A percentile compares a stretch with the other conserved stretches of the same genome.
phyloP scores from a whole-genome alignment of 2,329 filamentous ascomycete species.

The Trichoderma sp. region DNA sequence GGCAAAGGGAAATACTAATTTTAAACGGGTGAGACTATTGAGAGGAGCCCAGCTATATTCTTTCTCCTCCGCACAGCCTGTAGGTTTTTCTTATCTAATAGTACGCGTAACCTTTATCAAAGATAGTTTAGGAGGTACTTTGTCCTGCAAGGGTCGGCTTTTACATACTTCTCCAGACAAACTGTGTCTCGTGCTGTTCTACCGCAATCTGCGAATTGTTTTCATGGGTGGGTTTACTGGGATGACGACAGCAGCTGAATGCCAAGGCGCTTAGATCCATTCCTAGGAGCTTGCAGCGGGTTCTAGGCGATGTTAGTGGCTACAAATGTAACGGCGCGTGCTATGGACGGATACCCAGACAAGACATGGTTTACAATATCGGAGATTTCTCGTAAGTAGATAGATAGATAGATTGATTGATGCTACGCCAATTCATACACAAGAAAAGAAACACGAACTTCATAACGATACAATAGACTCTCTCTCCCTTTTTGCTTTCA shows the following conservation, averaged over 20 bases:
- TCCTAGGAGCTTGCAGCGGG: not conserved
- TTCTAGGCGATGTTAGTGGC: too few relatives aligned
- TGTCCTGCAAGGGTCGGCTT: not conserved
- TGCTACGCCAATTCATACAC: too few relatives aligned
- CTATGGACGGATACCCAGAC: too few relatives aligned
- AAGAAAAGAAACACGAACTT: not conserved
- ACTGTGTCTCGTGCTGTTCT: not conserved
- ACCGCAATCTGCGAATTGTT: not conserved
- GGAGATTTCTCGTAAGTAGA: not conserved
- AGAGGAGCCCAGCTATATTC: not conserved
- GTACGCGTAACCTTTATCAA: not conserved
- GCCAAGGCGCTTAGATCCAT: conserved; percentile 3
- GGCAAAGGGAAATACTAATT: not conserved
- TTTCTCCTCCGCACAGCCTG: not conserved
- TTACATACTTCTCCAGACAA: not conserved
- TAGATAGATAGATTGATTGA: too few relatives aligned
- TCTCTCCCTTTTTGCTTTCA: not conserved
- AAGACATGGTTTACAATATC: not conserved
- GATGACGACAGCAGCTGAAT: conserved; percentile 14
- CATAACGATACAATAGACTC: not conserved
- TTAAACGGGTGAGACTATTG: not conserved
- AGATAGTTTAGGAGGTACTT: not conserved
- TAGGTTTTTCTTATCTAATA: not conserved
- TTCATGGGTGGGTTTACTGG: not conserved
- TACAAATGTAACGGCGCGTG: too few relatives aligned